Evolutionary conservation across 2,329 filamentous ascomycete species (phyloP).

Genomic region (Colletotrichum sidae): DNA sequence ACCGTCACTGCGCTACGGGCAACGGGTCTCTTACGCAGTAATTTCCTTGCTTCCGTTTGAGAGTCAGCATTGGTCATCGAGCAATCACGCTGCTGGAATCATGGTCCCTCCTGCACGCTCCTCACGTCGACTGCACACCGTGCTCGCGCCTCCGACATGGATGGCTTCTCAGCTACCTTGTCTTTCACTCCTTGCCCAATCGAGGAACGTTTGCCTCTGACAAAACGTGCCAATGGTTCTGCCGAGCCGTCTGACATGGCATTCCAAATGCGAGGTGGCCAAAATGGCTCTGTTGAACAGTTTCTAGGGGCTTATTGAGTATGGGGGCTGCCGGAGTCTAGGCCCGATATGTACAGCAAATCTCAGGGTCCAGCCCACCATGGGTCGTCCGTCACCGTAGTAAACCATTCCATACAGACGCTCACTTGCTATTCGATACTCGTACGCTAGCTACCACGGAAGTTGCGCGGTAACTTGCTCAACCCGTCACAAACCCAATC

Average conservation of each 20-base stretch:
- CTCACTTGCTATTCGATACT: too few species aligned
- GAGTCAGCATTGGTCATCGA: conserved; percentile 5
- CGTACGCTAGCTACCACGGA: too few species aligned
- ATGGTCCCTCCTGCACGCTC: not conserved
- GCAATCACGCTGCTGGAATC: conserved; percentile 7
- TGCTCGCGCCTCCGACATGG: not conserved
- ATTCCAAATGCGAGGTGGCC: conserved; percentile 18
- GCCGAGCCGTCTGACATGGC: conserved; percentile 9
- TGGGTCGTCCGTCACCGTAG: not conserved
- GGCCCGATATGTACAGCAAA: conserved; percentile 17
- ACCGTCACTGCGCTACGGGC: too few species aligned
- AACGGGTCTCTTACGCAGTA: too few species aligned
- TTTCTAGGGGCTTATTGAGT: not conserved
- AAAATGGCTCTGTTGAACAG: not conserved
- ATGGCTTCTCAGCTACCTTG: not conserved
- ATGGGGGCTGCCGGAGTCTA: conserved; percentile 5
- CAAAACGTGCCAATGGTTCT: not conserved
- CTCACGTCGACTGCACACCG: conserved; percentile 1
- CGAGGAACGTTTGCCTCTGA: not conserved
- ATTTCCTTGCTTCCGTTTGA: not conserved
- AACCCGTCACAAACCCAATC: too few species aligned
- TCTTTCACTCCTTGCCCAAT: conserved; percentile 8
- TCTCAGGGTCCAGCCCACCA: conserved; percentile 33
- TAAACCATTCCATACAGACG: too few species aligned
- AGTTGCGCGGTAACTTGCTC: too few species aligned